Conservation (phyloP, 2,329 filamentous ascomycete species). For the Thelonectria olida region DNA sequence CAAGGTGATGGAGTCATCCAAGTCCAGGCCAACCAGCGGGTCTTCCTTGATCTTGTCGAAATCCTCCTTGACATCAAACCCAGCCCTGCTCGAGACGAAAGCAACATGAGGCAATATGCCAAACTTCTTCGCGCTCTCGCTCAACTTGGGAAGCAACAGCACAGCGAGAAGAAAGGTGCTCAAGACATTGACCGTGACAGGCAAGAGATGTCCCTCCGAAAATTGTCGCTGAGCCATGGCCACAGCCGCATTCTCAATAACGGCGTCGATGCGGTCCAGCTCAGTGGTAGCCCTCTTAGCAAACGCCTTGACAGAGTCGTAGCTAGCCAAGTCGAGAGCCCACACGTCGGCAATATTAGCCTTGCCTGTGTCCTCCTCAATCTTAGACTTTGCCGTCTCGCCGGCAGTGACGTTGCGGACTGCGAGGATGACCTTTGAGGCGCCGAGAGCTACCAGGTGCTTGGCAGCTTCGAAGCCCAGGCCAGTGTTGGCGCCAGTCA, state of each 20-base stretch:
- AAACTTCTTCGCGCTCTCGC: conserved; percentile 44
- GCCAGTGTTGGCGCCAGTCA: conserved; percentile 53
- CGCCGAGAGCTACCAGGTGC: conserved; percentile 48
- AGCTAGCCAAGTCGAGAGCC: conserved; percentile 21
- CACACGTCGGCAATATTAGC: conserved; percentile 19
- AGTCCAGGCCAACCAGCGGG: conserved; percentile 7
- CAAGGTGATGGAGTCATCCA: neutral
- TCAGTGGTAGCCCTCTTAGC: conserved; percentile 32
- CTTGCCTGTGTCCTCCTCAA: conserved; percentile 22
- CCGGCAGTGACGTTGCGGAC: conserved; percentile 18
- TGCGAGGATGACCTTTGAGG: conserved; percentile 50
- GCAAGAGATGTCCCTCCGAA: conserved; percentile 53
- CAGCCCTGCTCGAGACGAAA: conserved; percentile 40
- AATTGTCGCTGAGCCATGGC: conserved; percentile 21
- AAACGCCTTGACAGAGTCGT: conserved; percentile 45
- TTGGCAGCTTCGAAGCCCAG: conserved; percentile 52
- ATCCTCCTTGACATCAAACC: conserved; percentile 9
- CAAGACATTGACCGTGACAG: conserved; percentile 58
- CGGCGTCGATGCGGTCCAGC: conserved; percentile 53
- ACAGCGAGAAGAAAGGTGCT: conserved; percentile 55
- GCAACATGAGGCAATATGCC: conserved; percentile 47
- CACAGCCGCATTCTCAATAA: conserved; percentile 53
- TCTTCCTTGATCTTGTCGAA: conserved; percentile 18
- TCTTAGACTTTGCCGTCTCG: conserved; percentile 13
- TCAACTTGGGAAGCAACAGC: conserved; percentile 53